phyloP scores from a whole-genome alignment of 805 yeast genomes.

The Metschnikowia koreensis region DNA sequence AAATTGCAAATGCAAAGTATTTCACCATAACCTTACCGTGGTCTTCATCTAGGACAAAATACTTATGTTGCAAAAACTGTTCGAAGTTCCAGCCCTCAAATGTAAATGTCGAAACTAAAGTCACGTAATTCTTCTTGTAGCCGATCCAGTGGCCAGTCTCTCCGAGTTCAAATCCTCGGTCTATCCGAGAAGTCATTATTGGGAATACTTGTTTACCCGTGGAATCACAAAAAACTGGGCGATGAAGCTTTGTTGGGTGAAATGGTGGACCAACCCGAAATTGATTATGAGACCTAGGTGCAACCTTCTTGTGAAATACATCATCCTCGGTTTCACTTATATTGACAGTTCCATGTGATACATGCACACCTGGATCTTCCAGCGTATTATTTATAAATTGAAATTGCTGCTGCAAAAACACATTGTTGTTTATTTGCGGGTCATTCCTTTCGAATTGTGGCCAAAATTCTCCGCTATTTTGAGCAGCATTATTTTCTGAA shows the following conservation, averaged over 20 bases:
- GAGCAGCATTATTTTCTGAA: not conserved
- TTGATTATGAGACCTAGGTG: constrained; percentile 62
- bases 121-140: constrained; percentile 65
- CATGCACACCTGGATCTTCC: not conserved
- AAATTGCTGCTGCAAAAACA: too few relatives aligned
- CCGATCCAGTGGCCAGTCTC: constrained; percentile 52
- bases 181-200: constrained; percentile 21
- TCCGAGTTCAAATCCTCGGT: constrained; percentile 24
- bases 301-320: constrained; percentile 26
- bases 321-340: not conserved
- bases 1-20: constrained; percentile 38
- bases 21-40: not conserved
- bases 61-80: constrained; percentile 32
- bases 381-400: too few relatives aligned
- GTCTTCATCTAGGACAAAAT: not conserved
- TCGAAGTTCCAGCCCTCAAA: constrained; percentile 22
- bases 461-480: too few relatives aligned
- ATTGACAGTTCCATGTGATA: not conserved
- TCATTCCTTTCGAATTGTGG: too few relatives aligned
- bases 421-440: too few relatives aligned
- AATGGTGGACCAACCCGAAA: constrained; percentile 61
- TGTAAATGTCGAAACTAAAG: constrained; percentile 54
- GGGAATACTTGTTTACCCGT: constrained; percentile 6
- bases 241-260: constrained; percentile 2
- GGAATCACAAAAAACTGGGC: constrained; percentile 1